phyloP scores from a whole-genome alignment of 345 rosid species.

The Heritiera littoralis region DNA sequence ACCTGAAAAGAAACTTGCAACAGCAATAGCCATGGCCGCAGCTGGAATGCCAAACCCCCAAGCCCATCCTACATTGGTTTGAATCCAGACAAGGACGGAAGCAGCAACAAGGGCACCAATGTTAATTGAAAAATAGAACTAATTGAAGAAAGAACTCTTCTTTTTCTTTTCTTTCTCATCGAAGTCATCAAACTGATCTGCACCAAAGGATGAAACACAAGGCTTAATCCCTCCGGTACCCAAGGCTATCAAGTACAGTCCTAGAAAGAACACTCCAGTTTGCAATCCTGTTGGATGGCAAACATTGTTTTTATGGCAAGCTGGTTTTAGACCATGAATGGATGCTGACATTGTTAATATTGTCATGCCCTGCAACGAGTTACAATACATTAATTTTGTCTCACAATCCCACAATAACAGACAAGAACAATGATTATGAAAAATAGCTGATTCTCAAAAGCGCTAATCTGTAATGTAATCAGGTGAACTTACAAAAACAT shows the following conservation, averaged over 20 bases:
- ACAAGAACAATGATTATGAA: not conserved
- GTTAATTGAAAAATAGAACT: conserved; percentile 55
- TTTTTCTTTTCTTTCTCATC: conserved; percentile 43
- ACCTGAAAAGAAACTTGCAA: conserved; percentile 50
- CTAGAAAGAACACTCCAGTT: conserved; percentile 37
- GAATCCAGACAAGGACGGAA: conserved; percentile 52
- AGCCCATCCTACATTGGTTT: conserved; percentile 59
- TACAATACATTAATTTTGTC: not conserved
- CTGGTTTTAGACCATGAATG: conserved; percentile 43
- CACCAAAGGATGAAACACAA: conserved; percentile 61
- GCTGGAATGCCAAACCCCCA: conserved; percentile 60
- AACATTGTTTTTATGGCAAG: conserved; percentile 31
- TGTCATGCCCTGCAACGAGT: conserved; percentile 47
- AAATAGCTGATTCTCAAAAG: not conserved
- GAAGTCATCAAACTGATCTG: conserved; percentile 58
- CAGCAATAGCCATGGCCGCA: conserved; percentile 50
- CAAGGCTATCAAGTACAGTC: conserved; percentile 47
- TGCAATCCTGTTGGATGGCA: conserved; percentile 40
- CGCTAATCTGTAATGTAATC: too few relatives aligned
- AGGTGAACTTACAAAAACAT: conserved; percentile 38
- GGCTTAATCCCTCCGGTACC: conserved; percentile 66
- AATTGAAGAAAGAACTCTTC: conserved; percentile 58
- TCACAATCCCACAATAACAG: not conserved
- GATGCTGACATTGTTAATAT: conserved; percentile 54
- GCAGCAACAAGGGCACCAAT: conserved; percentile 52